Conservation (phyloP, 257 asterid species). For the Jacaranda copaia region DNA sequence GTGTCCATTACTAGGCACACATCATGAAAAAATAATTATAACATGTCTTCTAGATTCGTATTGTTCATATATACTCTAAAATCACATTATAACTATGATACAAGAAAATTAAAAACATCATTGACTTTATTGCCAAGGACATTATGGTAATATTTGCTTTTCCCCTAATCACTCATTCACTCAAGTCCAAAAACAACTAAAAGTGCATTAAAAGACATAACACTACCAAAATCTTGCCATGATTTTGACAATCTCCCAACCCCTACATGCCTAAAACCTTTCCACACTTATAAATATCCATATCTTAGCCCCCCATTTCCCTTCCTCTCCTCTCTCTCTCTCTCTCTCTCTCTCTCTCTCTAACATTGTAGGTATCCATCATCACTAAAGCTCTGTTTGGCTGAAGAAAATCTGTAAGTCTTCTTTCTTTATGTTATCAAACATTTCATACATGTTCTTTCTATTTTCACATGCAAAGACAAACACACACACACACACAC, state of each 20-base stretch:
- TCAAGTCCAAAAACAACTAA: background rate
- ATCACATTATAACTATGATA: too few relatives aligned
- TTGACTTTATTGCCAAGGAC: conserved; percentile 16
- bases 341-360: conserved; percentile 16
- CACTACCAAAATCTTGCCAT: conserved; percentile 37
- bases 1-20: too few relatives aligned
- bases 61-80: too few relatives aligned
- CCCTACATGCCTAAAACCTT: conserved; percentile 32
- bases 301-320: conserved; percentile 5
- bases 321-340: conserved; percentile 15
- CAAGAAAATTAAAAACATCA: too few relatives aligned
- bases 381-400: conserved; percentile 20
- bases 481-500: background rate
- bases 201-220: background rate
- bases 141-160: conserved; percentile 27
- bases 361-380: background rate
- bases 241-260: conserved; percentile 44
- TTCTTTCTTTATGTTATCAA: background rate
- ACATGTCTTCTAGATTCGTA: too few relatives aligned
- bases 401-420: conserved; percentile 44
- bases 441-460: background rate
- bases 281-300: conserved; percentile 40
- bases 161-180: background rate
- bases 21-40: too few relatives aligned
- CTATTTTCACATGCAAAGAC: background rate